phyloP scores from a whole-genome alignment of 164 flowering plant genomes.

The Santalum album region DNA sequence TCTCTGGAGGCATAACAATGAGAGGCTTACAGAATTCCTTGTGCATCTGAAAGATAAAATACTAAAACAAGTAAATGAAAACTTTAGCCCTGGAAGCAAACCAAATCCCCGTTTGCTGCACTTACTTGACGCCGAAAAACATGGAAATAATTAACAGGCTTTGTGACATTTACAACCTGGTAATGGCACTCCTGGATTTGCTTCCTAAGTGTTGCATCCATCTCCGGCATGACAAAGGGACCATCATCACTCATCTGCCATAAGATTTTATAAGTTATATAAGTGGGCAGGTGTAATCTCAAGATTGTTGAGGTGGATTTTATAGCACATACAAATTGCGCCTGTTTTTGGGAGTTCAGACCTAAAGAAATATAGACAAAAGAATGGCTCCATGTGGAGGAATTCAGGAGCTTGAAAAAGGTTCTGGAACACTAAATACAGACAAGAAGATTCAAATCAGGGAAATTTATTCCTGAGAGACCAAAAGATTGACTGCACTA shows the following conservation, averaged over 20 bases:
- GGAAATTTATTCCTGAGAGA: too few relatives aligned
- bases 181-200: constrained; percentile 96
- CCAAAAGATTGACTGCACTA: not conserved
- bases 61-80: not conserved
- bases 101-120: not conserved
- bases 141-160: constrained; percentile 97
- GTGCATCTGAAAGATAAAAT: constrained; percentile 49
- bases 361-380: not conserved
- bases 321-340: not conserved
- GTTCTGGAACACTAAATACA: not conserved
- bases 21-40: constrained; percentile 94
- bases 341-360: too few relatives aligned
- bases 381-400: not conserved
- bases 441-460: too few relatives aligned
- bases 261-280: constrained; percentile 5
- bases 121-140: constrained; percentile 85
- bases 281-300: not conserved
- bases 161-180: constrained; percentile 94
- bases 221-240: constrained; percentile 86
- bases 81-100: not conserved
- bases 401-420: not conserved
- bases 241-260: constrained; percentile 95
- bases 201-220: constrained; percentile 82
- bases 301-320: not conserved
- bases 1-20: constrained; percentile 87